Evolutionary conservation across 192 early-diverging fungal species (phyloP).

Genomic region (Backusella parvicylindrica): DNA sequence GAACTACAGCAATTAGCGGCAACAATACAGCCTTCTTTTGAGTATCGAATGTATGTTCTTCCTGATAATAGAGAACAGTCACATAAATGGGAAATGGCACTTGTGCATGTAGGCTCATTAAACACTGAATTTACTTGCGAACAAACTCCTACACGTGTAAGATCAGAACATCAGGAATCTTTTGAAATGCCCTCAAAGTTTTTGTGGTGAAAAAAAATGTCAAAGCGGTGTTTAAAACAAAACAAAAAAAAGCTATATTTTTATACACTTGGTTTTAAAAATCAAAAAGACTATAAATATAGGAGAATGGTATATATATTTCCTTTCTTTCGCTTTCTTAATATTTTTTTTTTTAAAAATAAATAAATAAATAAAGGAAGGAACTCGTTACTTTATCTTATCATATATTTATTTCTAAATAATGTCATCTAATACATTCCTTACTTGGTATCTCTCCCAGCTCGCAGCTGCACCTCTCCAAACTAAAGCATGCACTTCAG

Average conservation of each 20-base stretch:
- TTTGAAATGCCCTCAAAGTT: not conserved
- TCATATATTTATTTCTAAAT: too few species aligned
- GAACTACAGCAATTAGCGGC: not conserved
- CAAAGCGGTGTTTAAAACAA: not conserved
- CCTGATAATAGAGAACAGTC: conserved; percentile 15
- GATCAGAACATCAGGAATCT: not conserved
- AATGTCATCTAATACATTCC: conserved; percentile 28
- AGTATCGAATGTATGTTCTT: conserved; percentile 28
- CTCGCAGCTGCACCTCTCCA: conserved; percentile 65
- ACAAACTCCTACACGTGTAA: not conserved
- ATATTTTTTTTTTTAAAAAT: not conserved
- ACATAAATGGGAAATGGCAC: conserved; percentile 24
- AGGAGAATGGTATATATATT: not conserved
- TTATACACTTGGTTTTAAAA: not conserved
- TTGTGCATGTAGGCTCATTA: conserved; percentile 13
- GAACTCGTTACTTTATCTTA: not conserved
- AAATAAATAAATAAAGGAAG: too few species aligned
- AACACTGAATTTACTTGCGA: conserved; percentile 10
- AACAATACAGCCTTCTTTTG: not conserved
- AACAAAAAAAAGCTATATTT: not conserved
- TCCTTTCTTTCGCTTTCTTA: not conserved
- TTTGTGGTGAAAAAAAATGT: not conserved
- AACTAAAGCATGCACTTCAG: conserved; percentile 80
- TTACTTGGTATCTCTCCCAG: conserved; percentile 57
- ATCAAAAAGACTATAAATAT: not conserved